A percentile compares a stretch with the other conserved stretches of the same genome.
These are phyloP conservation scores for Lachancea cidri DNA, from an alignment of 805 yeast genomes.

Conservation along the genomic window DNA sequence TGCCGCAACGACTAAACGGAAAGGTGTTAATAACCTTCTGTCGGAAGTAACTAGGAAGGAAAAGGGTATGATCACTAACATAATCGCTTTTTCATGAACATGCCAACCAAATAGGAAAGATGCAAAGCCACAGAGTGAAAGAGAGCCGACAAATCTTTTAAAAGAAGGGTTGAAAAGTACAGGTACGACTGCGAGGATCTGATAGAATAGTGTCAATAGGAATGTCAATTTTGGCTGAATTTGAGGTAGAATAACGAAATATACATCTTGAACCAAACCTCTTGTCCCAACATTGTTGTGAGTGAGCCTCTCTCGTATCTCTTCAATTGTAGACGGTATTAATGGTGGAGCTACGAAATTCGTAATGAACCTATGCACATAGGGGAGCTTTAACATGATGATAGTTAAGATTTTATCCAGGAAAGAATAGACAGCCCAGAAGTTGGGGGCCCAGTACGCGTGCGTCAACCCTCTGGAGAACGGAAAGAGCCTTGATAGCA, in stretches of 20 bases:
- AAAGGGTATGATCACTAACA: slow-evolving; percentile 83
- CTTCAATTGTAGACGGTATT: slow-evolving; percentile 28
- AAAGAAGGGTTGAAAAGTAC: slow-evolving; percentile 64
- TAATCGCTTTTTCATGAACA: slow-evolving; percentile 96
- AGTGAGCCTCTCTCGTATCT: slow-evolving; percentile 29
- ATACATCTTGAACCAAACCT: slow-evolving; percentile 90
- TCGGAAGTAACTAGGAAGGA: slow-evolving; percentile 70
- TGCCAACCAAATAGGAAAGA: slow-evolving; percentile 97
- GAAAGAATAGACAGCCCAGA: slow-evolving; percentile 93
- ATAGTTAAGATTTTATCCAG: slow-evolving; percentile 63
- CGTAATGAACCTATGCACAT: slow-evolving; percentile 39
- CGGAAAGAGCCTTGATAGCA: slow-evolving; percentile 75
- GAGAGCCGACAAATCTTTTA: slow-evolving; percentile 73
- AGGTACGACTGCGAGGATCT: slow-evolving; percentile 70
- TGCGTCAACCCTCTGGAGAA: slow-evolving; percentile 93
- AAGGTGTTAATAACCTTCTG: slow-evolving; percentile 64
- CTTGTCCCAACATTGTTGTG: slow-evolving; percentile 52
- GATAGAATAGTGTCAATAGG: slow-evolving; percentile 77
- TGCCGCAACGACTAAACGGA: slow-evolving; percentile 64
- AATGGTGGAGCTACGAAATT: slow-evolving; percentile 33
- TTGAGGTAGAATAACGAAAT: slow-evolving; percentile 73
- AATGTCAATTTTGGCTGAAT: slow-evolving; percentile 77
- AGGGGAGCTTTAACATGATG: slow-evolving; percentile 33
- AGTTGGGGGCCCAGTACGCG: slow-evolving; percentile 98
- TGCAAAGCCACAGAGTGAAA: slow-evolving; percentile 86